These are phyloP conservation scores for Claviceps cyperi DNA, from an alignment of 2,329 filamentous ascomycete species.

Conservation along the genomic window DNA sequence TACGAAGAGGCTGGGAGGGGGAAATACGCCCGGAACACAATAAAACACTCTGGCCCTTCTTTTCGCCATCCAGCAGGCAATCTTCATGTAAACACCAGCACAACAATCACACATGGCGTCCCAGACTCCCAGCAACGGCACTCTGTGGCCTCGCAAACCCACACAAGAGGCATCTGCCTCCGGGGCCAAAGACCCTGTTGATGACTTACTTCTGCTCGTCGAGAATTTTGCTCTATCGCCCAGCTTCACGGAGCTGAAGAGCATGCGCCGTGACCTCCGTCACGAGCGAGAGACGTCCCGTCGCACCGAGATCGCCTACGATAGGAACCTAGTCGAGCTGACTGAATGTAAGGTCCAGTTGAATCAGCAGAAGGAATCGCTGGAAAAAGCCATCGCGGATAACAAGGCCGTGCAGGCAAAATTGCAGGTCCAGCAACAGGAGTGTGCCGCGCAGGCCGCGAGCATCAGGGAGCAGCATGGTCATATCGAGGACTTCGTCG, in stretches of 20 bases:
- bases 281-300: neutral
- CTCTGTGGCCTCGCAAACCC: no score
- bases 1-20: neutral
- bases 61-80: neutral
- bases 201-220: conserved; percentile 3
- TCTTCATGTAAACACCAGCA: neutral
- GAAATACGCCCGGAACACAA: neutral
- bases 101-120: neutral
- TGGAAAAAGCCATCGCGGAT: neutral
- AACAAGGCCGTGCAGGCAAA: neutral
- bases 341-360: neutral
- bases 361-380: neutral
- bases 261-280: neutral
- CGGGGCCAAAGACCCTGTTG: neutral
- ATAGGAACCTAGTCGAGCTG: neutral
- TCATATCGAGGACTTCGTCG: neutral
- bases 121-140: neutral
- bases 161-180: neutral
- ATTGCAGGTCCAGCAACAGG: neutral
- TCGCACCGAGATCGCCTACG: neutral
- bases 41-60: neutral
- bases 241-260: neutral
- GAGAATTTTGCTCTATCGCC: neutral
- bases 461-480: neutral
- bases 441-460: neutral